Evolutionary conservation across 441 rosid species (phyloP).

Genomic region (Populus hybrid): DNA sequence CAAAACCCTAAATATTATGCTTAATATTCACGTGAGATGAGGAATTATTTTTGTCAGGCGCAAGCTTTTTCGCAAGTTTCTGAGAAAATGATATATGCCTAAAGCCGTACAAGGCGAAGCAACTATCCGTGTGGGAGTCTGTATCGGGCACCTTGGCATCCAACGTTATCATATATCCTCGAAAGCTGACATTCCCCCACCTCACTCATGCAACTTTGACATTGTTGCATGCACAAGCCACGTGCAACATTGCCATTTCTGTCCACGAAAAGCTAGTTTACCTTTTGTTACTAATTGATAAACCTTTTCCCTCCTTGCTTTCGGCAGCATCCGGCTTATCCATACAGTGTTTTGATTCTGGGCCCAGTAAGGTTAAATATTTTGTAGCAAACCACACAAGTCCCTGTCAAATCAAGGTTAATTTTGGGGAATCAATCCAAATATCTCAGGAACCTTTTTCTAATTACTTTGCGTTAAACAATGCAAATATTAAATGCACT

Average conservation of each 20-base stretch:
- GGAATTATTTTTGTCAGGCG: background rate
- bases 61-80: background rate
- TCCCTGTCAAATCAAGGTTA: constrained; percentile 21
- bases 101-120: background rate
- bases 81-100: background rate
- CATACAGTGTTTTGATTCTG: constrained; percentile 24
- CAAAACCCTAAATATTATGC: background rate
- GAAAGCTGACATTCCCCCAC: constrained; percentile 37
- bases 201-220: background rate
- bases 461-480: background rate
- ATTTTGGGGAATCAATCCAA: constrained; percentile 26
- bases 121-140: background rate
- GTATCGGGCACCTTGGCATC: constrained; percentile 4
- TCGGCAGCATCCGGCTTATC: constrained; percentile 31
- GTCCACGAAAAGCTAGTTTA: constrained; percentile 2
- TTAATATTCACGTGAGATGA: background rate
- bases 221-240: background rate
- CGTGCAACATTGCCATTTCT: background rate
- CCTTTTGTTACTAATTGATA: background rate
- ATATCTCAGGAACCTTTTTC: constrained; percentile 28
- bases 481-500: background rate
- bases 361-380: constrained; percentile 9
- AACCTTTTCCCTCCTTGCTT: constrained; percentile 15
- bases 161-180: constrained; percentile 13
- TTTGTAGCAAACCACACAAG: constrained; percentile 17